Evolutionary conservation across 805 yeast species (phyloP), one percentile per base, ranked within the genome.

Genomic region (Teunomyces gatunensis): DNA sequence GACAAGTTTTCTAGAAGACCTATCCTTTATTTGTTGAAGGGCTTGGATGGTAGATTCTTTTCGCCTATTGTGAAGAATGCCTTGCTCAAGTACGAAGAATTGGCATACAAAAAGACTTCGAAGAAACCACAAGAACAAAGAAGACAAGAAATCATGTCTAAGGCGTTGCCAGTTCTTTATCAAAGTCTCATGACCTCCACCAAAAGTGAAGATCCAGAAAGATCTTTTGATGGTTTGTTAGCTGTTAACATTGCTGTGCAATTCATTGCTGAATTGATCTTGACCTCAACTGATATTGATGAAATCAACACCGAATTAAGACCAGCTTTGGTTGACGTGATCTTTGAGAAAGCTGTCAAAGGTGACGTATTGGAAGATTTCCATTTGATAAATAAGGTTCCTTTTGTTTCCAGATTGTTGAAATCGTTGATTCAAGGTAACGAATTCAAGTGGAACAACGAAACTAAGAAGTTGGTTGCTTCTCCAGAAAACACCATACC

Each of bases 1-100:
- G 85, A 86, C 54, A 89, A 90, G 64, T 87, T 77, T 59, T 89
- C 91, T 29, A 80, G 99, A 72, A 82, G 96, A 67, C 97, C 97
- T 37, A 82, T 90, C 61, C 69, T 92, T 47, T 91, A 89, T 65
- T 71, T 92, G 48, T 73, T 91, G 51, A 77, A 82, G 47, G 96
- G 96, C 3, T 74, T 85, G 50, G 87, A 85, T 58, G 87, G 89
- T 35, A 85, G 86, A 62, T 91, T 83, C 64, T 92, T 92, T 68
- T 78, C 87, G 17, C 96, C 96, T 45, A 57, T 69, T 6, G 76
- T 78, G 36, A 76, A 82, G 61, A 81, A 80, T 47, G 84, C 84
- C 47, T 69, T 91, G 46, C 60, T 67, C 32, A 77, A 69, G 58
- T 85, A 87, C 61, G 79, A 84, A 58, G 80, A 77, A 53, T 62